A percentile compares a stretch with the other conserved stretches of the same genome.
These are phyloP conservation scores for Hymenoscyphus fructigenus DNA, from an alignment of 2,329 filamentous ascomycete species.

Conservation along the genomic window DNA sequence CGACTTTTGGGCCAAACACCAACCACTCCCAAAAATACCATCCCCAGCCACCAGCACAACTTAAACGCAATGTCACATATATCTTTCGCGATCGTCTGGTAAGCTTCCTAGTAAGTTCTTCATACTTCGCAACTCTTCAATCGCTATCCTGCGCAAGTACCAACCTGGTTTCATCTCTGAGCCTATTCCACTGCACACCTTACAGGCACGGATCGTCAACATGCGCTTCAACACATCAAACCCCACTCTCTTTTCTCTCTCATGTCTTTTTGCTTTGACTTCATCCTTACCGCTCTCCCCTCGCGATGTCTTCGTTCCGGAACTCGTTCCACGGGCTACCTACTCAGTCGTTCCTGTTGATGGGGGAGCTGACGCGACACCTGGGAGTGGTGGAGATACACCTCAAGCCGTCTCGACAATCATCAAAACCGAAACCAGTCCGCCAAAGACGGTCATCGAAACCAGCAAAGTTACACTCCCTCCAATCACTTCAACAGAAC, in stretches of 20 bases:
- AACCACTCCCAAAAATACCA: not conserved
- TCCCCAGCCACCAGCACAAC: not conserved
- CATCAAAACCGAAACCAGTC: slow-evolving; percentile 23
- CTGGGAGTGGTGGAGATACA: slow-evolving; percentile 11
- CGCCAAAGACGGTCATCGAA: slow-evolving; percentile 29
- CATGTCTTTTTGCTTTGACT: slow-evolving; percentile 28
- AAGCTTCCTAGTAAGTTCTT: not conserved
- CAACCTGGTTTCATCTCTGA: not conserved
- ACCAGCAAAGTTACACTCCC: slow-evolving; percentile 28
- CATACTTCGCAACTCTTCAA: not conserved
- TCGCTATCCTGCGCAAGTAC: slow-evolving; percentile 13
- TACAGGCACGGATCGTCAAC: slow-evolving; percentile 5
- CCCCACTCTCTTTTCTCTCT: slow-evolving; percentile 28
- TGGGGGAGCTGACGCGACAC: slow-evolving; percentile 29
- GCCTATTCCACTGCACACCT: not conserved
- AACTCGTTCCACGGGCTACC: slow-evolving; percentile 28
- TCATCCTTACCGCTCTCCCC: slow-evolving; percentile 29
- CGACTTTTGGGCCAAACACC: not conserved
- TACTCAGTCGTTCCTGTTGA: slow-evolving; percentile 40
- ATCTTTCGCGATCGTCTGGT: not conserved
- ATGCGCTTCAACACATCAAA: slow-evolving; percentile 32
- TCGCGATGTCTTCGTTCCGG: slow-evolving; percentile 12
- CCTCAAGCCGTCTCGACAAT: slow-evolving; percentile 26
- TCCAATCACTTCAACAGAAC: slow-evolving; percentile 28
- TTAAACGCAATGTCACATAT: not conserved